phyloP scores from a whole-genome alignment of 257 asterid genomes.

The Solanum habrochaites region DNA sequence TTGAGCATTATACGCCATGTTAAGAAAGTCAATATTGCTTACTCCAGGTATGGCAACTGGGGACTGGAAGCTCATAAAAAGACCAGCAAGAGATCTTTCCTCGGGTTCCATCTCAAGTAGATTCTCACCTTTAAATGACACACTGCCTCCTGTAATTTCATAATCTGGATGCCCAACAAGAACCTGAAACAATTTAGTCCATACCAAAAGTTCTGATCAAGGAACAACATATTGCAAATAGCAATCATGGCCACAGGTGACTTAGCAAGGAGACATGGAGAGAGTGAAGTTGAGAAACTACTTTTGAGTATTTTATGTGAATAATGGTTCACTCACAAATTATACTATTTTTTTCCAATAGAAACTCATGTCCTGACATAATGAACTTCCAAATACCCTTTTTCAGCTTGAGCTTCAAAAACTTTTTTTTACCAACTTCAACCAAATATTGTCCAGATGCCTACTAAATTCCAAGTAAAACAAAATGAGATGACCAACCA shows the following conservation, averaged over 20 bases:
- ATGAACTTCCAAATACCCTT: not conserved
- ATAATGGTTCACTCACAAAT: not conserved
- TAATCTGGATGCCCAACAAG: slow-evolving; percentile 99
- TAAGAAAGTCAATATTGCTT: slow-evolving; percentile 86
- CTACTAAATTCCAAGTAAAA: not conserved
- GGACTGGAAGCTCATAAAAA: slow-evolving; percentile 95
- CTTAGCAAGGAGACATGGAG: not conserved
- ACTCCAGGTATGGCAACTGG: slow-evolving; percentile 98
- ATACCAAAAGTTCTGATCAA: not conserved
- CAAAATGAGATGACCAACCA: not conserved
- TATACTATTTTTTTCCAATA: not conserved
- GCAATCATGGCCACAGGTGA: not conserved
- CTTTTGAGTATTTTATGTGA: not conserved
- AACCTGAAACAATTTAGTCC: slow-evolving; percentile 45
- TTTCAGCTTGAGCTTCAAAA: not conserved
- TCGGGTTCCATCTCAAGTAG: slow-evolving; percentile 92
- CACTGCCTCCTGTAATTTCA: slow-evolving; percentile 80
- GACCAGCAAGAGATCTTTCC: slow-evolving; percentile 90
- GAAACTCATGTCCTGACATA: not conserved
- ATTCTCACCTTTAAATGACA: slow-evolving; percentile 75
- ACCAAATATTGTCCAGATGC: not conserved
- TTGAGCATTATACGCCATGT: slow-evolving; percentile 92
- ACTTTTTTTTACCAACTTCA: not conserved
- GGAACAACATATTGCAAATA: not conserved
- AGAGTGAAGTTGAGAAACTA: not conserved